Conservation (phyloP, 2,329 filamentous ascomycete species). For the Neurospora crassa region DNA sequence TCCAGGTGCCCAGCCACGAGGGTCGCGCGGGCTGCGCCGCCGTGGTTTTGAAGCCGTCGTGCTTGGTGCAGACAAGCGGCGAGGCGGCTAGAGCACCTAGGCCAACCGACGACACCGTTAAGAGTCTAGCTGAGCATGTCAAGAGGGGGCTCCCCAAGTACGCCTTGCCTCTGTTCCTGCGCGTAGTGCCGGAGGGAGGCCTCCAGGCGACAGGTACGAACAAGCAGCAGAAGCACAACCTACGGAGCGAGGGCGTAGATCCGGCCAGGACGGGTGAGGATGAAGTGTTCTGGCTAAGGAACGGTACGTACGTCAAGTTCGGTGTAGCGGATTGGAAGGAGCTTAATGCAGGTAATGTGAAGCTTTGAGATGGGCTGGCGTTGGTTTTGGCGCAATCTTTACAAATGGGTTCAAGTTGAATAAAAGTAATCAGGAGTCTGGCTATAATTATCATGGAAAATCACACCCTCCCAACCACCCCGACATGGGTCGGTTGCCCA, state of each 20-base stretch:
- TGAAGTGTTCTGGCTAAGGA: conserved; percentile 54
- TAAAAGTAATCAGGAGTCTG: not conserved
- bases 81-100: conserved; percentile 26
- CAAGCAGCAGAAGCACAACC: conserved; percentile 73
- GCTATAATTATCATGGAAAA: not conserved
- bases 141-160: conserved; percentile 55
- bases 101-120: conserved; percentile 36
- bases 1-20: conserved; percentile 69
- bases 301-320: conserved; percentile 60
- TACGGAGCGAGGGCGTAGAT: conserved; percentile 67
- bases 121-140: conserved; percentile 52
- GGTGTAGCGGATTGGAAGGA: conserved; percentile 56
- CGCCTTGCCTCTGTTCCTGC: conserved; percentile 68
- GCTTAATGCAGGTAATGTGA: conserved; percentile 58
- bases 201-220: conserved; percentile 71
- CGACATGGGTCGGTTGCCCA: conserved; percentile 7
- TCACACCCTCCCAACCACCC: conserved; percentile 25
- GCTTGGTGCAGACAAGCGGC: conserved; percentile 21
- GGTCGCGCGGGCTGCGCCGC: conserved; percentile 77
- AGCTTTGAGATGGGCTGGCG: conserved; percentile 40
- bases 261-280: conserved; percentile 43
- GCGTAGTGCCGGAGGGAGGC: conserved; percentile 47
- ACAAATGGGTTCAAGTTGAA: not conserved
- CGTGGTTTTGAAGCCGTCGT: conserved; percentile 43
- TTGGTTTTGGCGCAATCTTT: not conserved